phyloP scores from a whole-genome alignment of 2,329 filamentous ascomycete species.

The Colletotrichum sp. region DNA sequence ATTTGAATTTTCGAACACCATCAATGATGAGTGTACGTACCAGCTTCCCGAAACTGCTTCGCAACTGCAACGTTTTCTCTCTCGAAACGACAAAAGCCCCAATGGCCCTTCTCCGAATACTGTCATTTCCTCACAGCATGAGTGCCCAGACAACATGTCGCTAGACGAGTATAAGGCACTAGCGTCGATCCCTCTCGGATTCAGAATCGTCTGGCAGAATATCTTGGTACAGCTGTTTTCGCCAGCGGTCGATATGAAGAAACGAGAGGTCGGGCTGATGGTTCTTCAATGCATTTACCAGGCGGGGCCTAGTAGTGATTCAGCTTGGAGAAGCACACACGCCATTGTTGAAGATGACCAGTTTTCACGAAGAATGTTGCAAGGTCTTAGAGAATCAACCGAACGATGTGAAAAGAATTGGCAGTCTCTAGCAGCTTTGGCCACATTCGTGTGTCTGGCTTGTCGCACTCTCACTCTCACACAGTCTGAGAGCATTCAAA shows the following conservation, averaged over 20 bases:
- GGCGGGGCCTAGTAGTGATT: slow-evolving; percentile 38
- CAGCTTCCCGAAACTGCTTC: slow-evolving; percentile 33
- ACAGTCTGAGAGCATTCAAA: slow-evolving; percentile 19
- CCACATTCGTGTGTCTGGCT: slow-evolving; percentile 43
- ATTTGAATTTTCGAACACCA: slow-evolving; percentile 25
- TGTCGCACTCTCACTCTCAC: slow-evolving; percentile 49
- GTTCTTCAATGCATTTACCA: slow-evolving; percentile 56
- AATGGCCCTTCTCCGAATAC: slow-evolving; percentile 48
- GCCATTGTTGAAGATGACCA: neutral
- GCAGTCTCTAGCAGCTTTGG: slow-evolving; percentile 48
- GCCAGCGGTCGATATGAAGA: slow-evolving; percentile 55
- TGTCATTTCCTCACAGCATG: slow-evolving; percentile 52
- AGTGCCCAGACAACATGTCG: slow-evolving; percentile 53
- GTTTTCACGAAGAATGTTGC: slow-evolving; percentile 30
- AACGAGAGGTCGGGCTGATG: slow-evolving; percentile 49
- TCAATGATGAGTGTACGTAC: slow-evolving; percentile 43
- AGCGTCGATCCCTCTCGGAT: slow-evolving; percentile 51
- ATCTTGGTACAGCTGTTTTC: slow-evolving; percentile 55
- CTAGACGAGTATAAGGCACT: slow-evolving; percentile 61
- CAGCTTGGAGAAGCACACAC: neutral
- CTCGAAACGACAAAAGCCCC: slow-evolving; percentile 28
- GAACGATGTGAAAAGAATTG: slow-evolving; percentile 52
- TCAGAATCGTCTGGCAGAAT: slow-evolving; percentile 59
- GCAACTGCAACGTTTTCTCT: slow-evolving; percentile 44
- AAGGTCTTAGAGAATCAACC: slow-evolving; percentile 33